phyloP scores from a whole-genome alignment of 2,329 filamentous ascomycete genomes.

The Fusarium sp. region DNA sequence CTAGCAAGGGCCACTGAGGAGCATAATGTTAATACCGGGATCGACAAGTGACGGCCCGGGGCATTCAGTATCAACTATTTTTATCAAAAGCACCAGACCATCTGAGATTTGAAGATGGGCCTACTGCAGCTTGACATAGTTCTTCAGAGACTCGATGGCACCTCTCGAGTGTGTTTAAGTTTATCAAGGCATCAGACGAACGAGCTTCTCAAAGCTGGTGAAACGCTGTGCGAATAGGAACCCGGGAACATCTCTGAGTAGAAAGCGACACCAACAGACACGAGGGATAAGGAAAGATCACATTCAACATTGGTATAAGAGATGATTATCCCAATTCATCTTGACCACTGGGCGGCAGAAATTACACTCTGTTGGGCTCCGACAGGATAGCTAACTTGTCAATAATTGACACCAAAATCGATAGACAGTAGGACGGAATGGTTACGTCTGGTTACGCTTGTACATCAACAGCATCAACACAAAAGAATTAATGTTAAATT shows the following conservation, averaged over 20 bases:
- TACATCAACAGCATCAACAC: not conserved
- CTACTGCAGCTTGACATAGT: not conserved
- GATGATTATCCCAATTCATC: too few relatives aligned
- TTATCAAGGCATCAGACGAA: not conserved
- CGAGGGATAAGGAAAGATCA: not conserved
- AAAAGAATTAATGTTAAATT: not conserved
- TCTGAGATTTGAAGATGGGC: not conserved
- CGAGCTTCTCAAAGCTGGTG: not conserved
- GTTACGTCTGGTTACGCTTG: slow-evolving; percentile 1
- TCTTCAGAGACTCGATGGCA: not conserved
- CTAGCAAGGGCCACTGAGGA: not conserved
- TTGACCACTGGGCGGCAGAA: not conserved
- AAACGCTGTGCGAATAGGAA: not conserved
- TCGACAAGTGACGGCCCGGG: not conserved
- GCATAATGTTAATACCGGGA: not conserved
- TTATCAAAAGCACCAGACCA: not conserved
- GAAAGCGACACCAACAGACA: not conserved
- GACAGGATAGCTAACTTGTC: not conserved
- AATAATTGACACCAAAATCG: not conserved
- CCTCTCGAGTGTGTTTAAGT: not conserved
- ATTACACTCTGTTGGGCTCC: not conserved
- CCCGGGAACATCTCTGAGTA: not conserved
- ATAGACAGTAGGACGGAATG: not conserved
- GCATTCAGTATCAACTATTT: not conserved
- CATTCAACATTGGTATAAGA: not conserved